Evolutionary conservation across 2,329 filamentous ascomycete species (phyloP).

Genomic region (Chaetoscypha palmicola): DNA sequence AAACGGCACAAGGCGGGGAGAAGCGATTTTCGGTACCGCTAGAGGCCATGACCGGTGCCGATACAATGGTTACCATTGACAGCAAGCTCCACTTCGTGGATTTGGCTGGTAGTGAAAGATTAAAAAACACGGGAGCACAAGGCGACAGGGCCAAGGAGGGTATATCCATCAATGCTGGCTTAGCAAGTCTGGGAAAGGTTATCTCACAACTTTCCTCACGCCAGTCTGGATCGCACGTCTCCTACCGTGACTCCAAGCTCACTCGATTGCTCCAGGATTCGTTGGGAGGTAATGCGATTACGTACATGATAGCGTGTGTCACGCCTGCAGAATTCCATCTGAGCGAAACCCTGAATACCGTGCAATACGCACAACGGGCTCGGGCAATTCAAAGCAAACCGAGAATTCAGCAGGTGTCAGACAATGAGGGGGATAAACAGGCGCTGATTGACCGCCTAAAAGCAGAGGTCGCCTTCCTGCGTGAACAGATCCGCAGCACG

Average conservation of each 20-base stretch:
- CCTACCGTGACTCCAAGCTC: slow-evolving; percentile 95
- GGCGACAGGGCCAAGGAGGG: slow-evolving; percentile 92
- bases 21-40: slow-evolving; percentile 83
- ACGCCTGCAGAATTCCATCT: slow-evolving; percentile 95
- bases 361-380: slow-evolving; percentile 93
- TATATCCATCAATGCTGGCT: slow-evolving; percentile 94
- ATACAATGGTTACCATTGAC: slow-evolving; percentile 74
- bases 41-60: slow-evolving; percentile 67
- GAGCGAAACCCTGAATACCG: slow-evolving; percentile 94
- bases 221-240: slow-evolving; percentile 81
- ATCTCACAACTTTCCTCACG: slow-evolving; percentile 95
- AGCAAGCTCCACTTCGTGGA: slow-evolving; percentile 99
- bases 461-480: slow-evolving; percentile 85
- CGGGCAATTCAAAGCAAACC: slow-evolving; percentile 97
- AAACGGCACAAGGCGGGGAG: slow-evolving; percentile 52
- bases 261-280: slow-evolving; percentile 95
- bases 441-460: slow-evolving; percentile 88
- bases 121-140: slow-evolving; percentile 95
- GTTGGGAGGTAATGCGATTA: slow-evolving; percentile 91
- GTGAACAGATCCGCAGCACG: slow-evolving; percentile 86
- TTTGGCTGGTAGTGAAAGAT: slow-evolving; percentile 87
- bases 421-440: slow-evolving; percentile 82
- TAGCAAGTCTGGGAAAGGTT: slow-evolving; percentile 93
- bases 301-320: slow-evolving; percentile 98
- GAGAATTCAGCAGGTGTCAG: slow-evolving; percentile 80